A percentile compares a stretch with the other conserved stretches of the same genome.
These are phyloP conservation scores for Trichoderma atrobrunneum DNA, from an alignment of 2,329 filamentous ascomycete species.

Conservation along the genomic window DNA sequence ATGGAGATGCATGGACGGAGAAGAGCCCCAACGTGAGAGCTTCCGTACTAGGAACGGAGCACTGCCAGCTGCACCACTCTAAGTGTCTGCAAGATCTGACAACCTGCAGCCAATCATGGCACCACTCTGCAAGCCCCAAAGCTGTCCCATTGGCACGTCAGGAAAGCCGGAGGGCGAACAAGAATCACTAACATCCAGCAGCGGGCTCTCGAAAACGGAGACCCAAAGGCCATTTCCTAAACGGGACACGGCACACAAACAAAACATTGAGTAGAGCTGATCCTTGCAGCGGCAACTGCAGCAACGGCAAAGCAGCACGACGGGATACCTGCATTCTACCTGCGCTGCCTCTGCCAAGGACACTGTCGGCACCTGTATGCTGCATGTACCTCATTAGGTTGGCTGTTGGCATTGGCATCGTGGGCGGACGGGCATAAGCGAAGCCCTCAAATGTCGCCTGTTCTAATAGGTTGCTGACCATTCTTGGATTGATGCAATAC, in stretches of 20 bases:
- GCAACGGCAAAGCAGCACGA: background rate
- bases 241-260: constrained; percentile 9
- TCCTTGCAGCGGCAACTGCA: constrained; percentile 8
- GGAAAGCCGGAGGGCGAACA: background rate
- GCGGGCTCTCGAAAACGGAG: background rate
- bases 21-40: background rate
- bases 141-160: background rate
- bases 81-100: constrained; percentile 9
- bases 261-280: constrained; percentile 9
- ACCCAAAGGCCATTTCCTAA: constrained; percentile 4
- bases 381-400: background rate
- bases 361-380: background rate
- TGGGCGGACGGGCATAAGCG: background rate
- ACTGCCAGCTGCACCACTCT: background rate
- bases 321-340: background rate
- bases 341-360: background rate
- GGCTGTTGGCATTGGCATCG: background rate
- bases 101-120: background rate
- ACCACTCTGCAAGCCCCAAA: background rate
- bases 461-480: background rate
- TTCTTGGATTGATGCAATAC: background rate
- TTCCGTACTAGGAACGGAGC: constrained; percentile 4
- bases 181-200: background rate
- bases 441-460: background rate
- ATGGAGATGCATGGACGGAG: background rate